Evolutionary conservation across 176 grass and related monocot species (phyloP), one percentile per base, ranked within the genome.

Genomic region (Eleusine coracana): DNA sequence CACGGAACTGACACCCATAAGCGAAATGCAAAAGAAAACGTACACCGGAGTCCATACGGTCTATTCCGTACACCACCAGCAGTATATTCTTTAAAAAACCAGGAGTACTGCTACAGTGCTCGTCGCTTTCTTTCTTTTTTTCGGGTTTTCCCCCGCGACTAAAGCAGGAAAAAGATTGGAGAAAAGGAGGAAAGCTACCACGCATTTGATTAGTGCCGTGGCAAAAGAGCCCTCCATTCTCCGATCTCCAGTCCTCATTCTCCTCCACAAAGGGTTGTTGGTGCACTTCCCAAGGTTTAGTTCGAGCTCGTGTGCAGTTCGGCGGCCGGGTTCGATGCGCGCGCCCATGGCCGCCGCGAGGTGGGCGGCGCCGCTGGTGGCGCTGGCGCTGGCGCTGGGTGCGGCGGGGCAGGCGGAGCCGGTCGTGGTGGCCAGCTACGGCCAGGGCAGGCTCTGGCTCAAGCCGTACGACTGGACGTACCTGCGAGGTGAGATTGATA

Each of bases 401-500:
- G 58, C 74, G 63, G 62, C 75, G 71, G 78, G 78, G 59, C 79
- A 78, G 84, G 79, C 49, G 79, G 79, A 86, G 79, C 79, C 74
- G 48, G 79, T 62, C 68, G 84, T 90, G 83, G 39, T 86, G 54
- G 62, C 87, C 10, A 93, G 89, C 93, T 98, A 86, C 82, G 90
- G 87, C 17, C 83, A 89, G 79, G 37, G 49, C 37, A 84, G 68
- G 51, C 84, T 93, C 60, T 88, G 71, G 85, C 89, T 98, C 42
- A 88, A 78, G 75, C 92, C 85, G 50, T 95, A 92, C 89, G 96
- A 95, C 59, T 98, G 96, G 93, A 95, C 79, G 41, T 98, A 98
- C 86, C 80, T 98, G 58, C 90, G 96, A 85, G 91, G 96, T 98
- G 28, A 69, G 86, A 27, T 5, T 25, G 52, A 52, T 18, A 13